These are phyloP conservation scores for Metarhizium rileyi DNA, from an alignment of 2,329 filamentous ascomycete species.

Conservation along the genomic window DNA sequence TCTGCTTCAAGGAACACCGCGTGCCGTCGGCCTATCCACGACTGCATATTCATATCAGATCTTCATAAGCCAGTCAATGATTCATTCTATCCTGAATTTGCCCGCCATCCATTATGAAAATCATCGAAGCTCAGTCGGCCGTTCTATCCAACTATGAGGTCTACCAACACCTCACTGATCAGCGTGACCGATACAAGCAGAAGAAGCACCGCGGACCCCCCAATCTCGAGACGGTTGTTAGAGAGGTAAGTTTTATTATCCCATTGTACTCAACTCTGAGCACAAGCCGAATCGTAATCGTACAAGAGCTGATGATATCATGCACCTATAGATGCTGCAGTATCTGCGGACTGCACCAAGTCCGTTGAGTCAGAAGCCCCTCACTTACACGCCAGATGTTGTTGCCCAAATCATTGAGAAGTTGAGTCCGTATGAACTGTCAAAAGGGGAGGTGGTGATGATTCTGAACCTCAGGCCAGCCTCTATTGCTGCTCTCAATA, in stretches of 20 bases:
- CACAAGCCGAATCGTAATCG: not conserved
- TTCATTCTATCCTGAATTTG: not conserved
- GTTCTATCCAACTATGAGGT: conserved; percentile 67
- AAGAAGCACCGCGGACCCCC: conserved; percentile 41
- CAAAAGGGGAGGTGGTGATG: conserved; percentile 61
- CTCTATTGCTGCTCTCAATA: conserved; percentile 47
- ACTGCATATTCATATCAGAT: not conserved
- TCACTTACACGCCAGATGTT: conserved; percentile 41
- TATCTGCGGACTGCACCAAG: conserved; percentile 47
- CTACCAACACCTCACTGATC: conserved; percentile 52
- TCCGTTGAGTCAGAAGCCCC: conserved; percentile 45
- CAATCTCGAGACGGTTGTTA: conserved; percentile 51
- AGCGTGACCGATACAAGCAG: conserved; percentile 41
- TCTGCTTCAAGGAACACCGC: not conserved
- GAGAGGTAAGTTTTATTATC: conserved; percentile 42
- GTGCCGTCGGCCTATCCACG: not conserved
- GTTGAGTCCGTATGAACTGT: conserved; percentile 47
- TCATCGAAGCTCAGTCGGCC: conserved; percentile 61
- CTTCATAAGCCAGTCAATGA: not conserved
- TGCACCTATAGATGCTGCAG: conserved; percentile 40
- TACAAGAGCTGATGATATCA: not conserved
- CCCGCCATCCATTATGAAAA: conserved; percentile 44
- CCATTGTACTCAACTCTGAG: not conserved
- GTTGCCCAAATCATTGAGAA: conserved; percentile 44
- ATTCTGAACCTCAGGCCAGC: conserved; percentile 56